phyloP scores from a whole-genome alignment of 306 rosid genomes.

The Acmispon strigosus region DNA sequence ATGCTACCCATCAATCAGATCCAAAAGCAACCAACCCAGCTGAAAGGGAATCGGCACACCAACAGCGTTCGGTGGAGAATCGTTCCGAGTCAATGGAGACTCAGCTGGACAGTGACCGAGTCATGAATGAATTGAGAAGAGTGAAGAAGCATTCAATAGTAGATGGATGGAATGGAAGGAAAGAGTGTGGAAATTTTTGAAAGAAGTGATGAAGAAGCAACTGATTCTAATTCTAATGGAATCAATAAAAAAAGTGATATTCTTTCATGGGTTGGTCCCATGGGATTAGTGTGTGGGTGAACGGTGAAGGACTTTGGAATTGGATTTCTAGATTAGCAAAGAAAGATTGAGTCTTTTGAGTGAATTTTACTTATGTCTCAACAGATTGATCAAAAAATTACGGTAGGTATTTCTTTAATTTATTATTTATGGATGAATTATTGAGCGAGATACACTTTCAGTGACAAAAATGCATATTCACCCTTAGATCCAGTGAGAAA shows the following conservation, averaged over 20 bases:
- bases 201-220: conserved; percentile 16
- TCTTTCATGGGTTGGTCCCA: conserved; percentile 10
- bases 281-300: conserved; percentile 12
- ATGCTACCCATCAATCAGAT: conserved; percentile 64
- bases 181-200: neutral
- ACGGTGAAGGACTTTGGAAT: conserved; percentile 1
- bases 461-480: too few relatives aligned
- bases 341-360: too few relatives aligned
- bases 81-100: neutral
- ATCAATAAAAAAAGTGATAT: neutral
- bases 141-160: neutral
- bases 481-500: too few relatives aligned
- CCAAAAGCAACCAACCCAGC: neutral
- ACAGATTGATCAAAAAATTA: too few relatives aligned
- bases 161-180: too few relatives aligned
- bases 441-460: too few relatives aligned
- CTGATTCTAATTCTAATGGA: neutral
- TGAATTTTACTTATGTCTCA: too few relatives aligned
- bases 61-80: neutral
- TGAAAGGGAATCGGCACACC: neutral
- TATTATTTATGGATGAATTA: too few relatives aligned
- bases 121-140: neutral
- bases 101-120: neutral
- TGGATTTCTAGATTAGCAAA: neutral
- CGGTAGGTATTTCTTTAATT: too few relatives aligned